Conservation (phyloP, 768 basidiomycete genomes). For the Calocera viscosa region DNA sequence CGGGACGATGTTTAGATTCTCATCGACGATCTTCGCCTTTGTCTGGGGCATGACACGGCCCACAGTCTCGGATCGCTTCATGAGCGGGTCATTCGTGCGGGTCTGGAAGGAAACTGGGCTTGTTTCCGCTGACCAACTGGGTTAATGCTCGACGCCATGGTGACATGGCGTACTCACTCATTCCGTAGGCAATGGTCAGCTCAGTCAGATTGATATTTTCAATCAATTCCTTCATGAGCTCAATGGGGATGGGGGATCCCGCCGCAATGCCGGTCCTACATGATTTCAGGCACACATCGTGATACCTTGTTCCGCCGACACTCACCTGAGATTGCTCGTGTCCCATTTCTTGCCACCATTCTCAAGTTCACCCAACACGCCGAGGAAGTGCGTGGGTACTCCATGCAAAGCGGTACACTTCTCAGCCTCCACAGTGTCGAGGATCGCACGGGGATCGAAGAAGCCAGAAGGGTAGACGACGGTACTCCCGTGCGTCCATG, state of each 20-base stretch:
- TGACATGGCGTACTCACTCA: constrained; percentile 49
- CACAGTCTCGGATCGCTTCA: constrained; percentile 71
- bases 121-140: constrained; percentile 48
- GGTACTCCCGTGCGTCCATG: constrained; percentile 60
- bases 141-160: neutral
- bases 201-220: constrained; percentile 52
- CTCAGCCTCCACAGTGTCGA: constrained; percentile 57
- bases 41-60: constrained; percentile 67
- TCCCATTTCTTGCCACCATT: constrained; percentile 39
- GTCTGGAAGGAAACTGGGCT: constrained; percentile 81
- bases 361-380: constrained; percentile 55
- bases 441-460: constrained; percentile 51
- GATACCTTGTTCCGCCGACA: neutral
- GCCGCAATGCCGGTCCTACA: constrained; percentile 70
- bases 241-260: constrained; percentile 65
- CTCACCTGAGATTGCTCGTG: constrained; percentile 44
- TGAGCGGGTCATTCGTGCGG: constrained; percentile 50
- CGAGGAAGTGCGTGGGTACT: constrained; percentile 76
- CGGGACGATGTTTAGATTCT: constrained; percentile 49
- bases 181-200: constrained; percentile 70
- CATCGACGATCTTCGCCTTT: constrained; percentile 56
- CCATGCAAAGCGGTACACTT: constrained; percentile 70
- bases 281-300: neutral
- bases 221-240: constrained; percentile 64
- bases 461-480: constrained; percentile 62